A percentile compares a stretch with the other conserved stretches of the same genome.
These are phyloP conservation scores for Colletotrichum spaethianum DNA, from an alignment of 2,329 filamentous ascomycete genomes.

Conservation along the genomic window DNA sequence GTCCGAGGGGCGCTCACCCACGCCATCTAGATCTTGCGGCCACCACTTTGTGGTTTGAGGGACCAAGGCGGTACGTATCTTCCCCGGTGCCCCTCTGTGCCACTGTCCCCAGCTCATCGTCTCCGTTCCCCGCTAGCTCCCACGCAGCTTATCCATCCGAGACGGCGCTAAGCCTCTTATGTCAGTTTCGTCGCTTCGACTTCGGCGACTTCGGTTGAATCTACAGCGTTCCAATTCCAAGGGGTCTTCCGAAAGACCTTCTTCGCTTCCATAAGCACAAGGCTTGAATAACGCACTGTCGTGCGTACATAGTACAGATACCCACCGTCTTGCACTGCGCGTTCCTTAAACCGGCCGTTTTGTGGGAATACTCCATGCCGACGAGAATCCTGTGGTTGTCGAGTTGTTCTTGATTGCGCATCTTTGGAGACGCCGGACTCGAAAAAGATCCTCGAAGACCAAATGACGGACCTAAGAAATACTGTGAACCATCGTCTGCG, in stretches of 20 bases:
- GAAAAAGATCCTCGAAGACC: background rate
- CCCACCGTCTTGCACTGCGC: background rate
- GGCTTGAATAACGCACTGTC: background rate
- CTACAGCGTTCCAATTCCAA: conserved; percentile 2
- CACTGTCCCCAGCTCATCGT: conserved; percentile 15
- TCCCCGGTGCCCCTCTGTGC: background rate
- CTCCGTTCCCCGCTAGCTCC: conserved; percentile 19
- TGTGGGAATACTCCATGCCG: background rate
- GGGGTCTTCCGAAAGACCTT: background rate
- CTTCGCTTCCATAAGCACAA: background rate
- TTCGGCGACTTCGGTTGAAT: conserved; percentile 38
- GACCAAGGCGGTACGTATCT: background rate
- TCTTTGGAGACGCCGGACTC: background rate
- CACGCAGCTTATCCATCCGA: conserved; percentile 14
- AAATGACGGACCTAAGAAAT: background rate
- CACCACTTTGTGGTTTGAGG: background rate
- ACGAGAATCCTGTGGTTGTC: background rate
- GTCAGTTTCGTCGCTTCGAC: conserved; percentile 32
- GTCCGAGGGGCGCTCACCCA: conserved; percentile 18
- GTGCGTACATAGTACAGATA: background rate
- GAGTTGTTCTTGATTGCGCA: background rate
- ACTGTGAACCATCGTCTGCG: background rate
- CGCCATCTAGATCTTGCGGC: background rate
- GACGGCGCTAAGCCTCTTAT: conserved; percentile 5
- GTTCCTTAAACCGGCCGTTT: background rate